Base-by-base conservation (phyloP, 1,284 basidiomycete genomes). In the Tylopilus sp. region DNA sequence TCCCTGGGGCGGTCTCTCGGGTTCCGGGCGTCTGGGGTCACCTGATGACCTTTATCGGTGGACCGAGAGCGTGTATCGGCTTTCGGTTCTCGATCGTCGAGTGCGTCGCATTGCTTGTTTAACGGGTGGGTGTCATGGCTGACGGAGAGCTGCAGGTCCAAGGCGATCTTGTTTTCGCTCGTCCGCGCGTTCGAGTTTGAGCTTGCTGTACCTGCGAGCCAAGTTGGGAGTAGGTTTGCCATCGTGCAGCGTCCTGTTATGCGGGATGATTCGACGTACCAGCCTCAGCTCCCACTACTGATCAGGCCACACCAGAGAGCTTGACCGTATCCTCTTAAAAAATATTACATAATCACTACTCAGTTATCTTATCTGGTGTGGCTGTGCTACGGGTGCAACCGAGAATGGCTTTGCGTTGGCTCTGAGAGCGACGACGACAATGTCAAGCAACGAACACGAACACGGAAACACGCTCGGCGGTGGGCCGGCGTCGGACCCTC, bases 1-100 rank as follows among this genome's bases (percentile, higher is more conserved):
- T 71, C 3, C 79, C 80, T 0, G 74, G 75, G 28, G 68, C 65
- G 0, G 71, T 70, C 1, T 61, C 64, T 12, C 61, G 59, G 1
- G 71, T 85, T 13, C 84, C 84, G 0, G 78, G 82, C 0, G 68
- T 86, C 0, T 83, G 74, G 76, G 71, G 76, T 13, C 75, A 84
- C 55, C 51, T 79, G 58, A 65, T 86, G 41, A 76, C 78, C 1
- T 88, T 87, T 71, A 55, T 81, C 3, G 78, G 77, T 18, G 83
- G 83, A 1, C 74, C 79, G 7, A 74, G 75, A 30, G 73, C 79
- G 2, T 85, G 82, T 58, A 84, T 85, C 37, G 86, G 86, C 0
- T 88, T 83, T 61, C 77, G 82, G 5, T 88, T 89, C 59, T 76
- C 85, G 2, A 57, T 89, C 19, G 70, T 79, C 16, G 85, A 89